phyloP scores from a whole-genome alignment of 306 rosid species.

The Cicer pinnatifidum region DNA sequence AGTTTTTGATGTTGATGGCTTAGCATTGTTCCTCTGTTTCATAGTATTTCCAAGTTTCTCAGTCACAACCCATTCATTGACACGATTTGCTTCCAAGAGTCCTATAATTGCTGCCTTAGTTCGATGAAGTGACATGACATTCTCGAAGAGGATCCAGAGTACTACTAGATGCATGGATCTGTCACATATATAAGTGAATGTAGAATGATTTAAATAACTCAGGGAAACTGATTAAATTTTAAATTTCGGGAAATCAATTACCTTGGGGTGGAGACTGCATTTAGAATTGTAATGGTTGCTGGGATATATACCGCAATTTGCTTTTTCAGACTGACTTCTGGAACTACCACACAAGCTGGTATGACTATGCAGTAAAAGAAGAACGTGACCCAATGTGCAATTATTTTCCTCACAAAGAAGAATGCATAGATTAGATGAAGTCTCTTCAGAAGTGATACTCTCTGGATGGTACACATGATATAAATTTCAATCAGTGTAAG shows the following conservation, averaged over 20 bases:
- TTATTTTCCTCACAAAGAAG: conserved; percentile 65
- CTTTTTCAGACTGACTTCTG: conserved; percentile 57
- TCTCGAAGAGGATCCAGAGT: conserved; percentile 69
- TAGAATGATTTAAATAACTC: conserved; percentile 27
- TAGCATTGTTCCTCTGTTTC: conserved; percentile 53
- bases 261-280: conserved; percentile 64
- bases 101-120: conserved; percentile 64
- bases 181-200: conserved; percentile 36
- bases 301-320: conserved; percentile 57
- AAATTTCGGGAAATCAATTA: conserved; percentile 40
- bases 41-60: conserved; percentile 59
- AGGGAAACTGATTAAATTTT: conserved; percentile 29
- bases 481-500: conserved; percentile 40
- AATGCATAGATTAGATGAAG: conserved; percentile 57
- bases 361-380: conserved; percentile 66
- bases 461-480: conserved; percentile 47
- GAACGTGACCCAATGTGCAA: conserved; percentile 66
- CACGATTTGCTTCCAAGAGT: conserved; percentile 62
- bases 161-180: conserved; percentile 59
- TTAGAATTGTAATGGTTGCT: conserved; percentile 62
- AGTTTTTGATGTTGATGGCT: conserved; percentile 45
- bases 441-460: conserved; percentile 57
- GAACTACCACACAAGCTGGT: conserved; percentile 62
- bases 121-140: conserved; percentile 65
- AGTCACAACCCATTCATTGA: conserved; percentile 66